These are phyloP conservation scores for Hypoxylon sp. DNA, from an alignment of 2,329 filamentous ascomycete species.

Conservation along the genomic window DNA sequence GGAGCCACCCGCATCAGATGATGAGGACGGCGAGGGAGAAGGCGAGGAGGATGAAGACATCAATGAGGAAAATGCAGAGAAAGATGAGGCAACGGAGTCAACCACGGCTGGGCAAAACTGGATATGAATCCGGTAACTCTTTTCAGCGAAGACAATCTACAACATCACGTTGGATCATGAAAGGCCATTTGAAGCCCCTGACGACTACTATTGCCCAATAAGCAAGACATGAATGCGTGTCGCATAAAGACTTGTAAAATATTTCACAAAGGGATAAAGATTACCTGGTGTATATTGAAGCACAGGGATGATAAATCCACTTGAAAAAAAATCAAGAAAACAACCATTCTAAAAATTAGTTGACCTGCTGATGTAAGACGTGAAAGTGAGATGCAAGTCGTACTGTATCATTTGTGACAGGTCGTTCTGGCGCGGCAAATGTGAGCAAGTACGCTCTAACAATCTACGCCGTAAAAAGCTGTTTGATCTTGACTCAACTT, in stretches of 20 bases:
- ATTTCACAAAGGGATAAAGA: conserved; percentile 1
- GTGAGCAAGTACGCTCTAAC: no score
- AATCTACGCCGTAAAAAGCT: background rate
- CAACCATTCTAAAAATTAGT: conserved; percentile 7
- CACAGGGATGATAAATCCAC: background rate
- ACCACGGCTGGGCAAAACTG: conserved; percentile 41
- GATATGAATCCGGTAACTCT: conserved; percentile 32
- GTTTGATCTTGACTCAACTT: conserved; percentile 13
- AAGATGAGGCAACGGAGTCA: conserved; percentile 44
- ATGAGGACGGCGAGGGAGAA: conserved; percentile 66
- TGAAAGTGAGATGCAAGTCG: conserved; percentile 1
- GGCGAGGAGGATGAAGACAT: conserved; percentile 52
- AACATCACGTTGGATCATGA: conserved; percentile 2
- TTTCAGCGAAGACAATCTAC: conserved; percentile 23
- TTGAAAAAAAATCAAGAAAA: conserved; percentile 35
- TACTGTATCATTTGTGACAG: conserved; percentile 10
- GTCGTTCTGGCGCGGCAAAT: no score
- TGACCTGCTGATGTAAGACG: conserved; percentile 3
- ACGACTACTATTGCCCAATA: conserved; percentile 23
- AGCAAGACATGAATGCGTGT: conserved; percentile 6
- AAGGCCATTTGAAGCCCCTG: conserved; percentile 26
- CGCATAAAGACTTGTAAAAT: conserved; percentile 27
- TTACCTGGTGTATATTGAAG: conserved; percentile 4
- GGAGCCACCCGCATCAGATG: conserved; percentile 69
- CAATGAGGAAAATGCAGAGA: conserved; percentile 48